Evolutionary conservation across 345 rosid species (phyloP).

Genomic region (Sapria himalayana): DNA sequence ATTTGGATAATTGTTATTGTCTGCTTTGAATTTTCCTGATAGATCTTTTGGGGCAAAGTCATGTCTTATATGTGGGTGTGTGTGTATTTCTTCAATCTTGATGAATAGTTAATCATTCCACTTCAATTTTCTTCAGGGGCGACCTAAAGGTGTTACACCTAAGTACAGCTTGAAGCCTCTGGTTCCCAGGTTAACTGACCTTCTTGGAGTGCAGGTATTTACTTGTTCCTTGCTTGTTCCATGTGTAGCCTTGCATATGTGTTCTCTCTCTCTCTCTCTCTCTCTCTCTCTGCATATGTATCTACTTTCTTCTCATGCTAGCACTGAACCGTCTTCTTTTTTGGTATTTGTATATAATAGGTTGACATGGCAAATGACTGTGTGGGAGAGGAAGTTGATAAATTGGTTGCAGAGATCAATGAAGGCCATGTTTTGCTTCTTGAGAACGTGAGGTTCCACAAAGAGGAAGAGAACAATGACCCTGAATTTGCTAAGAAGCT

Average conservation of each 20-base stretch:
- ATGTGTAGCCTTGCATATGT: no score
- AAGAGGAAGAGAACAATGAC: slow-evolving; percentile 90
- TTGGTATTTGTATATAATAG: slow-evolving; percentile 12
- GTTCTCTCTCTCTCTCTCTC: neutral
- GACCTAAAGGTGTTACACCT: slow-evolving; percentile 90
- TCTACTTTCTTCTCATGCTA: neutral
- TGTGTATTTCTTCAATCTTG: neutral
- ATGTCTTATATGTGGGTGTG: neutral
- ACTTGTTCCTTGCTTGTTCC: neutral
- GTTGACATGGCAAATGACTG: slow-evolving; percentile 76
- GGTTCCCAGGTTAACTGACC: slow-evolving; percentile 72
- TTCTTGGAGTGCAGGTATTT: slow-evolving; percentile 56
- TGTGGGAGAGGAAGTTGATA: slow-evolving; percentile 60
- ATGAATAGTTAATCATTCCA: neutral
- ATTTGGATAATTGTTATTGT: neutral
- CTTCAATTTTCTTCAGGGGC: slow-evolving; percentile 37
- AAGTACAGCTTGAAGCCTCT: slow-evolving; percentile 92
- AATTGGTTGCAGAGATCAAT: slow-evolving; percentile 40
- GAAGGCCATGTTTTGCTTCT: slow-evolving; percentile 70
- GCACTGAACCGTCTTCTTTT: neutral
- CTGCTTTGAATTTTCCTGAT: neutral
- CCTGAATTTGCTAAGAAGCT: slow-evolving; percentile 91
- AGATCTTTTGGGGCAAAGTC: neutral
- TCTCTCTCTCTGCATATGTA: no score
- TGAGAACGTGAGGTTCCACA: slow-evolving; percentile 81